Evolutionary conservation across 2,329 filamentous ascomycete genomes (phyloP).

Genomic region (Aspergillus spinulosporus): DNA sequence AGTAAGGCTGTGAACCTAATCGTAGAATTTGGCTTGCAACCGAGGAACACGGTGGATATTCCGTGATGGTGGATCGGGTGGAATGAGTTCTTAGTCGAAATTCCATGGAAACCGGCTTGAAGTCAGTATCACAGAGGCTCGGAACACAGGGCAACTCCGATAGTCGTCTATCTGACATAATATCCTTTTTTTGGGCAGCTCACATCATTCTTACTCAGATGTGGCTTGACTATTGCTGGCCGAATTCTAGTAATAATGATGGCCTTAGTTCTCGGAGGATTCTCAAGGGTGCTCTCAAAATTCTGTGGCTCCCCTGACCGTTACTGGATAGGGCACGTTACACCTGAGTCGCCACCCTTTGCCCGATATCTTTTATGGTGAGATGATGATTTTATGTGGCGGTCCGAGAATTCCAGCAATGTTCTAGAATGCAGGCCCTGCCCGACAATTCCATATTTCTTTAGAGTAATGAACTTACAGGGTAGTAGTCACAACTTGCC

Average conservation of each 20-base stretch:
- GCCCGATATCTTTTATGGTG: neutral
- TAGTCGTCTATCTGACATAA: no score
- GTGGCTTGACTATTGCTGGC: neutral
- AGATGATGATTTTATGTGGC: neutral
- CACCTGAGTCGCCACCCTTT: neutral
- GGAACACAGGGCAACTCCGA: no score
- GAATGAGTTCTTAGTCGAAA: neutral
- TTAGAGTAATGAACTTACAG: no score
- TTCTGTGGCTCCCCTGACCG: neutral
- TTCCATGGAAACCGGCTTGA: conserved; percentile 2
- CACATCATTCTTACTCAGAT: neutral
- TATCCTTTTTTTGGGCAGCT: neutral
- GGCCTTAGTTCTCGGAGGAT: conserved; percentile 1
- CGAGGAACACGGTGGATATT: neutral
- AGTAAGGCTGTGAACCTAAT: neutral
- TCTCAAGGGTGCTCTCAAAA: neutral
- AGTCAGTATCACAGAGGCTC: neutral
- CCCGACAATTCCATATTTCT: no score
- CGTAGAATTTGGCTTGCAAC: neutral
- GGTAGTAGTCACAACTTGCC: no score
- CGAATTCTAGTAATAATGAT: neutral
- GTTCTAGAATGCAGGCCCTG: neutral
- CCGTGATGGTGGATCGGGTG: neutral
- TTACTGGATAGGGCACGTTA: neutral
- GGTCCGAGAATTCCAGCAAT: neutral